Base-by-base conservation (phyloP, 2,329 filamentous ascomycete species). In the Neopestalotiopsis clavispora region DNA sequence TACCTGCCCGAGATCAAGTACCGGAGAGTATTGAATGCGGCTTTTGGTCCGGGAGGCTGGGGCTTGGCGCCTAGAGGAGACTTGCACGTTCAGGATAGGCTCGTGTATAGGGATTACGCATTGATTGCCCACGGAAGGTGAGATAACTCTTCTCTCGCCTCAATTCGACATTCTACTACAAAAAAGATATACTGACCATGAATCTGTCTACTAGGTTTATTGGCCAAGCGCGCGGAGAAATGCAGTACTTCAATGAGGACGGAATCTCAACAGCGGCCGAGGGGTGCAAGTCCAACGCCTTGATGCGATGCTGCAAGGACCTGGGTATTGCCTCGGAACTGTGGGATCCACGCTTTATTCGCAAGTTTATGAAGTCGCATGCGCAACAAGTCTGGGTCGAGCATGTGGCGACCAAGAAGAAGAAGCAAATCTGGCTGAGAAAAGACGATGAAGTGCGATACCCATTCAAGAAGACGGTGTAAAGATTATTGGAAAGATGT, bases 1-100 rank as follows among this genome's bases (percentile, higher is more conserved):
- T 99, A 98, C 80, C 85, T 99, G 69, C 96, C 96, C 13, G 96
- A 99, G 86, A 98, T 99, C 85, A 98, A 98, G 84, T 99, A 99
- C 83, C 86, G 96, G 59, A 86, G 95, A 71, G 95, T 97, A 72
- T 82, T 99, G 75, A 98, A 98, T 80, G 85, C 86, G 75, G 94
- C 94, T 0, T 99, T 99, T 82, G 95, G 96, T 0, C 96, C 96
- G 0, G 96, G 97, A 67, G 96, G 93, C 6, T 99, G 96, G 96
- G 96, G 96, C 0, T 84, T 99, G 67, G 95, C 95, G 68, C 96
- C 96, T 10, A 86, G 95, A 69, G 92, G 94, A 17, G 93, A 97
- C 78, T 90, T 93, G 65, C 91, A 94, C 13, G 93, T 97, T 1
- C 94, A 93, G n/a, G 89, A 90, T 38, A 94, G 92, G 79, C 85